A percentile compares a stretch with the other conserved stretches of the same genome.
phyloP scores from a whole-genome alignment of 208 protist genomes.

The Balamuthia mandrillaris region DNA sequence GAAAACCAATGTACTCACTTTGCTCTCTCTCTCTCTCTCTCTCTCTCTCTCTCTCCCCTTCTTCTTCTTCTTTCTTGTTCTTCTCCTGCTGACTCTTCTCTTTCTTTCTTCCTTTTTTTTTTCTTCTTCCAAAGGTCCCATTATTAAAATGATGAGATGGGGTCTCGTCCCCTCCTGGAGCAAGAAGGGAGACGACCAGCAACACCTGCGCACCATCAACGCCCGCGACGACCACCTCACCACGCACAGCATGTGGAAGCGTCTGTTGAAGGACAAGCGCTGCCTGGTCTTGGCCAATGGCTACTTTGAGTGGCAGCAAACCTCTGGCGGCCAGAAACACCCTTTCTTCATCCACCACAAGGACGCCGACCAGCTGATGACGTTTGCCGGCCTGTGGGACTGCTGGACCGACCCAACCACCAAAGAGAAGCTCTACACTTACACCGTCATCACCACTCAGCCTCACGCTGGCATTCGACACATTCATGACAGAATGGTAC shows the following conservation, averaged over 20 bases:
- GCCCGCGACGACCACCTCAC: background rate
- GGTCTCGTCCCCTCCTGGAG: slow-evolving; percentile 12
- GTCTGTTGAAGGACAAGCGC: background rate
- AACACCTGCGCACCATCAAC: slow-evolving; percentile 23
- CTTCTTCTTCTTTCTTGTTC: too few species aligned
- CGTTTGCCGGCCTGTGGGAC: background rate
- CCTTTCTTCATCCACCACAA: slow-evolving; percentile 9
- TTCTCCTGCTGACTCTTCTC: too few species aligned
- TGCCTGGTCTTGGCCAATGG: background rate
- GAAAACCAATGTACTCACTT: too few species aligned
- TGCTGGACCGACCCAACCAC: background rate
- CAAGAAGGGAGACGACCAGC: background rate
- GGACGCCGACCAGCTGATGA: background rate
- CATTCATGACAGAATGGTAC: too few species aligned
- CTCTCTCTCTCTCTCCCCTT: too few species aligned
- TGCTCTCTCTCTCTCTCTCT: too few species aligned
- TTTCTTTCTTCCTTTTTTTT: too few species aligned
- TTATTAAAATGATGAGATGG: background rate
- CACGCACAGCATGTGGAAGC: background rate
- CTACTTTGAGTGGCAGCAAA: too few species aligned
- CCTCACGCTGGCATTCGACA: background rate
- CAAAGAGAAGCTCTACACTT: background rate
- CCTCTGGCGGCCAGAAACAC: too few species aligned
- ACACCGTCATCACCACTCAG: slow-evolving; percentile 1
- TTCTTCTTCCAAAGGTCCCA: too few species aligned